Percentiles rank a stretch among this genome's conserved stretches.
Conservation (phyloP, 345 rosid genomes). For the Excoecaria cochinchinensis region DNA sequence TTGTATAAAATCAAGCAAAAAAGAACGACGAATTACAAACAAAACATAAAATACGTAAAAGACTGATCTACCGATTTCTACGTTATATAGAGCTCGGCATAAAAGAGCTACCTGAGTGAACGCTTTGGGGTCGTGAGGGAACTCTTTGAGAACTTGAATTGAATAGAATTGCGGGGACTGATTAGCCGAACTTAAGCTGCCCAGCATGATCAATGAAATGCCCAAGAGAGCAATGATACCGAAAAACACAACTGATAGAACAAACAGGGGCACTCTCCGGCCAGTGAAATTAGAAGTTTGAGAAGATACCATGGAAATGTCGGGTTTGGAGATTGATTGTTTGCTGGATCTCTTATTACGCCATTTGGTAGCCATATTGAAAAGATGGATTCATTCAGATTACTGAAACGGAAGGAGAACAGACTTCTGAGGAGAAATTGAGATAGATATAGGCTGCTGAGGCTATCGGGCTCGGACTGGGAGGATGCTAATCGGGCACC, state of each 20-base stretch:
- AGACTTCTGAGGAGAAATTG: neutral
- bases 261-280: slow-evolving; percentile 32
- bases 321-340: slow-evolving; percentile 25
- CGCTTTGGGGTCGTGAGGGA: slow-evolving; percentile 34
- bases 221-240: slow-evolving; percentile 10
- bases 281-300: slow-evolving; percentile 28
- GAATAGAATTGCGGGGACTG: slow-evolving; percentile 9
- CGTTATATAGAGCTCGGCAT: neutral
- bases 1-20: neutral
- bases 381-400: slow-evolving; percentile 1
- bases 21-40: neutral
- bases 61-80: neutral
- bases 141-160: slow-evolving; percentile 26
- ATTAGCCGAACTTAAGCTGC: neutral
- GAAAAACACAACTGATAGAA: slow-evolving; percentile 22
- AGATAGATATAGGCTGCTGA: neutral
- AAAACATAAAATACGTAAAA: neutral
- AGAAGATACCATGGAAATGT: slow-evolving; percentile 28
- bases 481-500: no score
- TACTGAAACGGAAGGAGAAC: neutral
- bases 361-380: slow-evolving; percentile 41
- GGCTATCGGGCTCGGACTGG: neutral
- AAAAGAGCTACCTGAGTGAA: slow-evolving; percentile 26
- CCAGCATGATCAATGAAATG: slow-evolving; percentile 17
- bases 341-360: slow-evolving; percentile 33